Evolutionary conservation across 257 asterid species (phyloP), one percentile per base, ranked within the genome.

Genomic region (Capsicum rhomboideum): DNA sequence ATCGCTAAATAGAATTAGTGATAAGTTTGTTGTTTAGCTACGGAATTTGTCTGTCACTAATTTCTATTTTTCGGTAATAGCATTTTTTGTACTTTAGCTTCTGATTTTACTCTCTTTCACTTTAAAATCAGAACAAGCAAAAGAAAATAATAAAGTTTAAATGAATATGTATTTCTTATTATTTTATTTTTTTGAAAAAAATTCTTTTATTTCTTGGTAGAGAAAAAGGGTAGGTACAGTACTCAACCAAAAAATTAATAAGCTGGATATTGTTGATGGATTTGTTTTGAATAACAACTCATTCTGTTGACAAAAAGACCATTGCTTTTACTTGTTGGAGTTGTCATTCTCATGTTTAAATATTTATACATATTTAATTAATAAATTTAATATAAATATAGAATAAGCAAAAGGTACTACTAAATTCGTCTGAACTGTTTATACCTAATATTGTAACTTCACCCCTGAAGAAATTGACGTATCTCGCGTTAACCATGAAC

Each of bases 211-310:
- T 17, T 14, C 1, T 55, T 14, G 29, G 3, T 1, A 34, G 40
- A 34, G 31, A 52, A n/a, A 46, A n/a, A 80, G 6, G 23, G 66
- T 37, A 21, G 69, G 79, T 31, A 66, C 26, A 77, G 6, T 56
- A 74, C 29, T 82, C 83, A 85, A 50, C 82, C 82, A 56, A 69
- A 69, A 34, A 69, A 37, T 69, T 69, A 69, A 69, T 69, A 20
- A 69, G 78, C 17, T 69, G 29, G 78, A 69, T 69, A 40, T 69
- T 40, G 28, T 69, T 37, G 78, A 37, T 69, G 78, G 78, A 69
- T 20, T 69, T 69, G 52, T 69, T 69, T 18, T 69, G 53, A 40
- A 37, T 69, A 69, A 69, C 53, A 37, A 40, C 78, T 69, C 52
- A 34, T 0, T 18, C 16, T 37, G 53, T 69, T 69, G 78, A 69